Base-by-base conservation (phyloP, 2,329 filamentous ascomycete species). In the Gremmenia infestans region DNA sequence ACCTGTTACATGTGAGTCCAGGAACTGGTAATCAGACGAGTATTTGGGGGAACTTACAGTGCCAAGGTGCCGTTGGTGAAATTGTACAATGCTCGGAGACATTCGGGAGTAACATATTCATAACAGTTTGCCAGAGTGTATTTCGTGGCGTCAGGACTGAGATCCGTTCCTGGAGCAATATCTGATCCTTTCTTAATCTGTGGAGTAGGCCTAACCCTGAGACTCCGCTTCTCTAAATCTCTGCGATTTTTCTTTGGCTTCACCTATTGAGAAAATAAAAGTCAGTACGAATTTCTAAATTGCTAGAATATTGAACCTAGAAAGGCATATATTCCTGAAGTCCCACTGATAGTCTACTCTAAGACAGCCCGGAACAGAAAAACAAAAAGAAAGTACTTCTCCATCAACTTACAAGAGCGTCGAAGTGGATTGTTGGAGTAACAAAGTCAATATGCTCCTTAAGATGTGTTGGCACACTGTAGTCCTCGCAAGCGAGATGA, bases 41-140 rank as follows among this genome's bases (percentile, higher is more conserved):
- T n/a, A n/a, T 19, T 11, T 76, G 64, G 82, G 64, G 82, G 82
- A 66, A 75, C 74, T 22, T 32, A 52, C n/a, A 59, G 56, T 17
- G 70, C 66, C 6, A 68, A 68, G 3, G 65, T 68, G 11, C 72
- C 74, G 12, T 71, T 62, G 14, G 79, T 73, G 48, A 76, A 74
- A 3, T 71, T 65, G 62, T 82, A 83, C 23, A 83, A 68, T 6
- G 78, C 78, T 52, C 74, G 74, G 50, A 83, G 72, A 62, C 82
- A 86, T 45, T 75, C 74, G 0, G 81, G 80, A 0, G 81, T 84
- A 60, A 85, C 81, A 63, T 78, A 75, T 15, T 70, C 68, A 61
- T 80, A 76, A 64, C 83, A 86, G 52, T 73, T 64, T 2, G 62
- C 61, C 35, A 66, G 54, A 2, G 57, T 58, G 54, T 65, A 63